A percentile compares a stretch with the other conserved stretches of the same genome.
Evolutionary conservation across 495 filamentous ascomycete genomes (phyloP).

Genomic region (Xylaria venustula): DNA sequence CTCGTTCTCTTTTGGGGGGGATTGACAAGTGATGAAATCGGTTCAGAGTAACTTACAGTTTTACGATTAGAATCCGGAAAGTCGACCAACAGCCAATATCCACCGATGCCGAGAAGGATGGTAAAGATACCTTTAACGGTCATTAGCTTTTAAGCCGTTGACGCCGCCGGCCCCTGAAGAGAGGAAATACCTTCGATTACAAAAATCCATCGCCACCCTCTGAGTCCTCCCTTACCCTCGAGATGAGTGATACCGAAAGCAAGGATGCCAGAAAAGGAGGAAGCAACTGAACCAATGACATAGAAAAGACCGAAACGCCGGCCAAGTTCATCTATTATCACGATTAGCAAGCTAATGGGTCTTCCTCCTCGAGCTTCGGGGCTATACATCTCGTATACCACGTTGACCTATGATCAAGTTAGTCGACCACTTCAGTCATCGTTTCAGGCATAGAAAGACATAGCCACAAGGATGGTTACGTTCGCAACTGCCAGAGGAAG

Average conservation of each 20-base stretch:
- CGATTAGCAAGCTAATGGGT: conserved; percentile 18
- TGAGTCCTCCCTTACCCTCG: conserved; percentile 42
- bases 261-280: conserved; percentile 58
- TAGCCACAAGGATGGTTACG: neutral
- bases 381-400: conserved; percentile 56
- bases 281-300: conserved; percentile 59
- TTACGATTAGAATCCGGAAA: conserved; percentile 55
- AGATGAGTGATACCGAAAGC: conserved; percentile 61
- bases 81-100: conserved; percentile 56
- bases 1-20: neutral
- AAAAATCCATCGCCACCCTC: conserved; percentile 63
- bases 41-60: conserved; percentile 21
- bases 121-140: conserved; percentile 34
- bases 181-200: conserved; percentile 50
- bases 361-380: neutral
- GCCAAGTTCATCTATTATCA: conserved; percentile 46
- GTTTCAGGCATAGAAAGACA: neutral
- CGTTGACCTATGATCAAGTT: conserved; percentile 32
- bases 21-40: neutral
- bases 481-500: neutral
- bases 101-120: conserved; percentile 39
- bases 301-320: conserved; percentile 62
- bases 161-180: too few species aligned
- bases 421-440: neutral
- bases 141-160: too few species aligned